A percentile compares a stretch with the other conserved stretches of the same genome.
Evolutionary conservation across 2,329 filamentous ascomycete genomes (phyloP).

Genomic region (Juglanconis oblonga): DNA sequence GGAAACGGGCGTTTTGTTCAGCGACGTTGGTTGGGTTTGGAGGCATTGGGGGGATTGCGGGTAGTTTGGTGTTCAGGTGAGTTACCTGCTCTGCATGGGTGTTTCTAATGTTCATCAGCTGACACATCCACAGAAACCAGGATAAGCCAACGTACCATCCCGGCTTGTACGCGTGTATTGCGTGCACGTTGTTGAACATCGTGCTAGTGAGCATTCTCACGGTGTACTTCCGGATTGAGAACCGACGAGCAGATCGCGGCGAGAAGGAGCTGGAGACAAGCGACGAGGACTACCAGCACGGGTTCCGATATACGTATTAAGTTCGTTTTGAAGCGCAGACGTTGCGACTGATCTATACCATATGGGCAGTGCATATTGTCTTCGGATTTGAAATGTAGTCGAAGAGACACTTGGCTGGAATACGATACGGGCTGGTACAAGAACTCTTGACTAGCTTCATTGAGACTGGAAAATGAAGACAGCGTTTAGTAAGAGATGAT

Average conservation of each 20-base stretch:
- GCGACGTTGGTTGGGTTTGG: constrained; percentile 74
- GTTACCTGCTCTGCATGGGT: background rate
- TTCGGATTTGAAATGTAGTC: too few species aligned
- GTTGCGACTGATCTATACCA: too few species aligned
- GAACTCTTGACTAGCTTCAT: too few species aligned
- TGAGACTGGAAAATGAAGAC: too few species aligned
- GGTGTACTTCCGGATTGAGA: constrained; percentile 40
- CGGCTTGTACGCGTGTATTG: constrained; percentile 54
- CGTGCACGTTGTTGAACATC: constrained; percentile 44
- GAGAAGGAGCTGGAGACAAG: constrained; percentile 49
- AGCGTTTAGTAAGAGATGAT: too few species aligned
- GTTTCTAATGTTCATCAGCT: background rate
- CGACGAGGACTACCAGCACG: constrained; percentile 38
- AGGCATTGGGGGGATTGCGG: constrained; percentile 75
- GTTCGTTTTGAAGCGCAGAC: too few species aligned
- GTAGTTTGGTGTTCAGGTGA: constrained; percentile 67
- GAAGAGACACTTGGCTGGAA: too few species aligned
- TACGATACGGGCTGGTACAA: too few species aligned
- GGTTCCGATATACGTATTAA: constrained; percentile 40
- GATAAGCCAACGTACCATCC: constrained; percentile 53
- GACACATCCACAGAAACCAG: constrained; percentile 28
- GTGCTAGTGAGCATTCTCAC: constrained; percentile 41
- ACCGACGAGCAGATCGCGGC: constrained; percentile 50
- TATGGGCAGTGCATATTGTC: too few species aligned
- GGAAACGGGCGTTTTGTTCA: constrained; percentile 79